Base-by-base conservation (phyloP, 139 green algal species). In the Parachlorella kessleri region DNA sequence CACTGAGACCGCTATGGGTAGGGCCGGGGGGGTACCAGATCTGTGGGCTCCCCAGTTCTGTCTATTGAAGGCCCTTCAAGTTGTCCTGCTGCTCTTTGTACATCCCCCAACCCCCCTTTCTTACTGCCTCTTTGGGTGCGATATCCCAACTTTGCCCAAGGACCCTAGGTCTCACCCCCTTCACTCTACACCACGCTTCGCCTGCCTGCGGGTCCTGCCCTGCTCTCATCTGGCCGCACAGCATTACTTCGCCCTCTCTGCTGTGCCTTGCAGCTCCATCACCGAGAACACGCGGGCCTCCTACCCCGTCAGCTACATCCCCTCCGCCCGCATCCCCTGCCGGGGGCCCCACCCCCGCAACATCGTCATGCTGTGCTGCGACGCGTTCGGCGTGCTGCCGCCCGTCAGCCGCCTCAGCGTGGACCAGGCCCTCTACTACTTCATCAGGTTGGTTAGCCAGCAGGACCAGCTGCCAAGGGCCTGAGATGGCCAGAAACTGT, bases 391-490 rank as follows among this genome's bases (percentile, higher is more conserved):
- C n/a, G 95, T 98, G 77, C 89, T 98, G 83, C 95, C 95, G 0
- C 94, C 95, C 32, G 92, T 98, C 23, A 84, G 78, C 66, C 88
- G 86, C 63, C 91, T 98, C 24, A 96, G 85, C 30, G 74, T 66
- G 24, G 90, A 94, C 75, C 96, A 99, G 86, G 96, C 95, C 26
- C 98, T 99, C 90, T 99, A 99, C 84, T 94, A 98, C 79, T 99
- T 99, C 83, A 93, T 99, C 72, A 92, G 72, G 72, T 69, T 48
- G 36, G 72, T n/a, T n/a, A n/a, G 41, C 28, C 4, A 37, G 18
- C 33, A 24, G 1, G 32, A 72, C 21, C 14, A 59, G 48, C 48
- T 18, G 48, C 48, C 14, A 14, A 18, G 14, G 48, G 48, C 48
- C 14, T 59, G 48, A 14, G 21, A 28, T 14, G 14, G 21, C 14